Evolutionary conservation across 2,329 filamentous ascomycete genomes (phyloP), one percentile per base, ranked within the genome.

Genomic region (Fusarium sacchari): DNA sequence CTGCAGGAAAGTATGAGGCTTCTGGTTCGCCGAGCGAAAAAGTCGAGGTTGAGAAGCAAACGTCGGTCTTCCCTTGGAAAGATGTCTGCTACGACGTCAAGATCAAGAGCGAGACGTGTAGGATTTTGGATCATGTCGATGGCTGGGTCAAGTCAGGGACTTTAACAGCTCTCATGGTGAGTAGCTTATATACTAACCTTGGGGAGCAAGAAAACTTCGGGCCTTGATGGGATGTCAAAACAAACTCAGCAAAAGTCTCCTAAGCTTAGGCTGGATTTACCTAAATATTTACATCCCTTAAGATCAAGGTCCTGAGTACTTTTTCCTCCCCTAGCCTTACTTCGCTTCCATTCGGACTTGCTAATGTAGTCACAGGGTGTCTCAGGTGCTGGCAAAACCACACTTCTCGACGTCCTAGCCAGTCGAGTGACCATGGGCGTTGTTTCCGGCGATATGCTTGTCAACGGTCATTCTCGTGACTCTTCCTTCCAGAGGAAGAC

Each of bases 351-450:
- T 22, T 37, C 20, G 14, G 1, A 28, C n/a, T 34, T 1, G 34
- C 47, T 55, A 2, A 52, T 17, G 6, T 4, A 0, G 26, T n/a
- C 15, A 5, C 3, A 69, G 40, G 78, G 78, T 83, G 93, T 94
- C 12, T 94, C 92, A 15, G 94, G 94, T 72, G 94, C 94, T 22
- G 94, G 94, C 44, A 97, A 97, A 81, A 97, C 94, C 0, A 97
- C 94, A 0, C 88, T 97, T 26, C 85, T 97, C 30, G 93, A 97
- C 81, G 92, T 93, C 26, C 86, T 97, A 55, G 94, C 94, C 39
- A 93, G 91, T 62, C 91, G 94, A 79, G 92, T 92, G 7, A 94
- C 93, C 0, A 95, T 95, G 90, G 94, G 94, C 80, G 91, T 96
- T n/a, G 93, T 97, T 42, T 89, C 88, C 5, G 94, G 94, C 52